Percentiles rank a stretch among this genome's conserved stretches.
Evolutionary conservation across 306 rosid genomes (phyloP).

Genomic region (Dalbergia cochinchinensis): DNA sequence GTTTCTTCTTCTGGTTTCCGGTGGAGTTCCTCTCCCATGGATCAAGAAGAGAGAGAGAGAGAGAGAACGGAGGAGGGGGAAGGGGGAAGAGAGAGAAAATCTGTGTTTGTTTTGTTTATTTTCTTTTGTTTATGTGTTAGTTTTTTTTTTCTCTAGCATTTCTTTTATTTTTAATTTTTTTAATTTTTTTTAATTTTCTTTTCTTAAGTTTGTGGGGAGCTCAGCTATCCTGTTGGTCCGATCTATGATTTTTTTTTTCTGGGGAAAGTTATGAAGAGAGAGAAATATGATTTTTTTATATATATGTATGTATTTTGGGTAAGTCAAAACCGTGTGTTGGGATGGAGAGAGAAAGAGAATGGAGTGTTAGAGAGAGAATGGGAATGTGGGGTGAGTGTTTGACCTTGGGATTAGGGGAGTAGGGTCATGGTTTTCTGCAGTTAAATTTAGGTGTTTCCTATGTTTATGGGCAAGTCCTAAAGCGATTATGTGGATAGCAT

Average conservation of each 20-base stretch:
- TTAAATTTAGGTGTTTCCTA: conserved; percentile 57
- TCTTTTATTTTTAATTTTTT: background rate
- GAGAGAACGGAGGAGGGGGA: background rate
- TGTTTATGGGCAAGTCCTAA: conserved; percentile 54
- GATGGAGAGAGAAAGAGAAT: conserved; percentile 51
- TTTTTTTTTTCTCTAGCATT: background rate
- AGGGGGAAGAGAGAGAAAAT: conserved; percentile 38
- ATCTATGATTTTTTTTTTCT: conserved; percentile 33
- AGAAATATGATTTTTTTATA: background rate
- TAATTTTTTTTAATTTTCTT: conserved; percentile 4
- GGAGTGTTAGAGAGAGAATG: conserved; percentile 40
- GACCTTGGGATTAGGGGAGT: conserved; percentile 55
- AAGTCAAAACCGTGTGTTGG: conserved; percentile 69
- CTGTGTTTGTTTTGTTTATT: conserved; percentile 1
- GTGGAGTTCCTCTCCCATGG: conserved; percentile 54
- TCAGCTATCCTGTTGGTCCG: conserved; percentile 52
- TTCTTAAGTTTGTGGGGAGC: conserved; percentile 43
- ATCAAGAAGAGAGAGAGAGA: conserved; percentile 48
- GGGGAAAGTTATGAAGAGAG: background rate
- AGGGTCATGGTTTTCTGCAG: conserved; percentile 25
- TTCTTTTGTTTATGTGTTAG: background rate
- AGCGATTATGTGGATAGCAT: conserved; percentile 57
- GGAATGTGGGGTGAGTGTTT: conserved; percentile 56
- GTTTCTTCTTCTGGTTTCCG: conserved; percentile 48
- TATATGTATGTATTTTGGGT: background rate